phyloP scores from a whole-genome alignment of 805 yeast species.

The Wickerhamiella dianesei region DNA sequence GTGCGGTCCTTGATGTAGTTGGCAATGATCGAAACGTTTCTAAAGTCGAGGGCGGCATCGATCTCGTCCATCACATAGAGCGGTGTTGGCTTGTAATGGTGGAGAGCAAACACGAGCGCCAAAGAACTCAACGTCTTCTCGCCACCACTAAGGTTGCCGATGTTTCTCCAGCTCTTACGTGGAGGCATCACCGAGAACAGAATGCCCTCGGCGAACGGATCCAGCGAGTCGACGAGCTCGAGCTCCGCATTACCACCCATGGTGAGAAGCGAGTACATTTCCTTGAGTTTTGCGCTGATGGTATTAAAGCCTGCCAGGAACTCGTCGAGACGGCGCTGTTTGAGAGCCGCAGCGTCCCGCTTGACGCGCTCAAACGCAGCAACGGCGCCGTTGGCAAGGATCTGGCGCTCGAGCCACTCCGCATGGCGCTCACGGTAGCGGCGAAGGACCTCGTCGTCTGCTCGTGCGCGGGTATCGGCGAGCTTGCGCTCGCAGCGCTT shows the following conservation, averaged over 20 bases:
- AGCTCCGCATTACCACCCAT: conserved; percentile 99
- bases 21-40: conserved; percentile 95
- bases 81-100: conserved; percentile 93
- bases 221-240: conserved; percentile 86
- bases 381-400: conserved; percentile 57
- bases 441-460: conserved; percentile 59
- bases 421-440: conserved; percentile 57
- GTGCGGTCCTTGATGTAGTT: conserved; percentile 93
- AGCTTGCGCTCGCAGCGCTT: conserved; percentile 26
- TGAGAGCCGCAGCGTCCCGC: conserved; percentile 49
- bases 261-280: conserved; percentile 96
- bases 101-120: conserved; percentile 92
- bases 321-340: conserved; percentile 64
- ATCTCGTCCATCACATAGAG: conserved; percentile 97
- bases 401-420: conserved; percentile 52
- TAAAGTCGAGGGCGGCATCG: conserved; percentile 94
- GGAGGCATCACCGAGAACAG: conserved; percentile 98
- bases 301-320: conserved; percentile 86
- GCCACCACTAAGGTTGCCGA: conserved; percentile 91
- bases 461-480: conserved; percentile 33
- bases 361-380: conserved; percentile 50
- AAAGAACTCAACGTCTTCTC: conserved; percentile 91
- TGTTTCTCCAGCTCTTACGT: conserved; percentile 92
- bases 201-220: conserved; percentile 97
- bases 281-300: conserved; percentile 78